Percentiles rank a stretch among this genome's conserved stretches.
Evolutionary conservation across 495 filamentous ascomycete species (phyloP).

Genomic region (Aspergillus mulundensis): DNA sequence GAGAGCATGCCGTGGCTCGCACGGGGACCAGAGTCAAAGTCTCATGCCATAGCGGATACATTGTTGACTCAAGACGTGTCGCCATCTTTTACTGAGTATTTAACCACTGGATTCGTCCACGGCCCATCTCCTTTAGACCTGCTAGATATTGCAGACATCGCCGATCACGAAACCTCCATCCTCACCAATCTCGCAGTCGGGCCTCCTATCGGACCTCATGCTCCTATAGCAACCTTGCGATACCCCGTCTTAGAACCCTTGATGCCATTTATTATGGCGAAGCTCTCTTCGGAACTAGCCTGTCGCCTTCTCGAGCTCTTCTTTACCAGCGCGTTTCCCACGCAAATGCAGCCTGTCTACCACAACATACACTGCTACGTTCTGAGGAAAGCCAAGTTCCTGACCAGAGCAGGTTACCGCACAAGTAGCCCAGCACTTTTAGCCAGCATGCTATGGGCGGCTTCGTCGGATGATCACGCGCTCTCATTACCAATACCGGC

Average conservation of each 20-base stretch:
- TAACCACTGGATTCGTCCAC: not conserved
- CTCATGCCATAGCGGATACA: not conserved
- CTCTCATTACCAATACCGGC: constrained; percentile 80
- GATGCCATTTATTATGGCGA: constrained; percentile 65
- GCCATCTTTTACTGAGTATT: not conserved
- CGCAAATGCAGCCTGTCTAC: constrained; percentile 80
- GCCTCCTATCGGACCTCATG: constrained; percentile 5
- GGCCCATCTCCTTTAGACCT: not conserved
- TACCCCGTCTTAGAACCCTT: constrained; percentile 88
- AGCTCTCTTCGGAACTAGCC: constrained; percentile 70
- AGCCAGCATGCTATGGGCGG: constrained; percentile 92
- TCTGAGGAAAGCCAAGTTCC: constrained; percentile 82
- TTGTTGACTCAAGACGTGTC: not conserved
- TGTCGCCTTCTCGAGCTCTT: constrained; percentile 84
- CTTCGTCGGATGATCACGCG: constrained; percentile 85
- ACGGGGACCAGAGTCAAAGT: constrained; percentile 11
- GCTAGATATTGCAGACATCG: not conserved
- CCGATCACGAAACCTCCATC: not conserved
- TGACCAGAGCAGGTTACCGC: constrained; percentile 70
- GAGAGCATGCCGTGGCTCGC: constrained; percentile 4
- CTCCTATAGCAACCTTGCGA: constrained; percentile 40
- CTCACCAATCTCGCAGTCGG: not conserved
- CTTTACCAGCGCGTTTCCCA: constrained; percentile 79
- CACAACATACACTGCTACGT: constrained; percentile 92
- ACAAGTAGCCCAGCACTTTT: constrained; percentile 82